Evolutionary conservation across 2,329 filamentous ascomycete genomes (phyloP).

Genomic region (Aspergillus calidoustus): DNA sequence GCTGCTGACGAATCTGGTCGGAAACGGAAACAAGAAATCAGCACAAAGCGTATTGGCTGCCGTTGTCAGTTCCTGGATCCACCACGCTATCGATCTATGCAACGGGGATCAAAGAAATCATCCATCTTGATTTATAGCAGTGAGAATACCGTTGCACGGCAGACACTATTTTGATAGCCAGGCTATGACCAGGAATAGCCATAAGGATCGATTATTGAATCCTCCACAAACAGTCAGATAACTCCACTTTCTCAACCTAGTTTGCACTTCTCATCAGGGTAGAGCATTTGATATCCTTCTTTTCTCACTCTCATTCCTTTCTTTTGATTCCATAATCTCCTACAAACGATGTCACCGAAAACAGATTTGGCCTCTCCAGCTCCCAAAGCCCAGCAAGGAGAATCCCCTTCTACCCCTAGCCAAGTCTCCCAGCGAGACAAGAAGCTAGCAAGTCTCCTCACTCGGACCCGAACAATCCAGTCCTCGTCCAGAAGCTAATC

Average conservation of each 20-base stretch:
- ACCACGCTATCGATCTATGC: not conserved
- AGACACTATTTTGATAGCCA: too few species aligned
- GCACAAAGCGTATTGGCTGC: conserved; percentile 18
- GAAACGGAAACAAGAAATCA: conserved; percentile 15
- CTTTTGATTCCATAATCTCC: too few species aligned
- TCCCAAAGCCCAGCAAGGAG: not conserved
- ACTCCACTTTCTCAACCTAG: too few species aligned
- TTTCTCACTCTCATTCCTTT: too few species aligned
- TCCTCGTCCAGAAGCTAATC: not conserved
- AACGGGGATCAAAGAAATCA: not conserved
- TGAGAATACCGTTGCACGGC: too few species aligned
- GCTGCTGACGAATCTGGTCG: conserved; percentile 11
- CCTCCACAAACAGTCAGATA: too few species aligned
- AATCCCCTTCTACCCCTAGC: conserved; percentile 7
- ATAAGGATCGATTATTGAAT: too few species aligned
- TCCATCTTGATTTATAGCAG: not conserved
- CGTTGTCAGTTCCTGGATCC: not conserved
- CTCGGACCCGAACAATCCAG: not conserved
- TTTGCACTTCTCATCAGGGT: too few species aligned
- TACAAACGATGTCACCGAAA: not conserved
- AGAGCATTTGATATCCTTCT: too few species aligned
- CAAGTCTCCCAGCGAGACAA: conserved; percentile 27
- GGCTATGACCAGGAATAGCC: too few species aligned
- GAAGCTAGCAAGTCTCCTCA: conserved; percentile 30
- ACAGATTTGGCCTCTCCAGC: not conserved